A percentile compares a stretch with the other conserved stretches of the same genome.
These are phyloP conservation scores for Sporothrix sp. DNA, from an alignment of 2,329 filamentous ascomycete species.

Conservation along the genomic window DNA sequence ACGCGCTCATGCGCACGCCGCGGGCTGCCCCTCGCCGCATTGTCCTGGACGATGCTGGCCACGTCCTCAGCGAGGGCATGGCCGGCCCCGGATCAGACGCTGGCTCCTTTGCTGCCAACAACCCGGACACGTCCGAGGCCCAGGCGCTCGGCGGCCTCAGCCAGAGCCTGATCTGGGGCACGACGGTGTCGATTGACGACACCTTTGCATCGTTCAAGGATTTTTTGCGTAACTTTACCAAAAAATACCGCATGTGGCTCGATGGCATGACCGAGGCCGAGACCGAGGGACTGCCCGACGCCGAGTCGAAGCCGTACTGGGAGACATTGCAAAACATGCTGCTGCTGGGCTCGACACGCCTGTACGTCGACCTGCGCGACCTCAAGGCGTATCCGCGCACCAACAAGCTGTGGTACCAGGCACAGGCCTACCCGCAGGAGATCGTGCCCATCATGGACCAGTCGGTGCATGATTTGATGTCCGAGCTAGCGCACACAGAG, in stretches of 20 bases:
- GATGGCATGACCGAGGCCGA: constrained; percentile 76
- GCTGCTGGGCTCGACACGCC: constrained; percentile 67
- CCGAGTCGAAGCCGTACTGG: constrained; percentile 72
- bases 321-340: constrained; percentile 86
- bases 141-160: constrained; percentile 75
- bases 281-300: constrained; percentile 57
- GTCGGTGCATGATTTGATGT: constrained; percentile 83
- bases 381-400: constrained; percentile 89
- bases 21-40: constrained; percentile 45
- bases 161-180: constrained; percentile 87
- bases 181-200: constrained; percentile 88
- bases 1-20: constrained; percentile 51
- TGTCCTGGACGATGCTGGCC: constrained; percentile 45
- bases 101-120: constrained; percentile 49
- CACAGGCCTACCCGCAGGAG: constrained; percentile 90
- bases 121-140: constrained; percentile 86
- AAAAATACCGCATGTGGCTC: constrained; percentile 86
- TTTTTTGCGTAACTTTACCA: constrained; percentile 83
- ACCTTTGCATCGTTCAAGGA: constrained; percentile 82
- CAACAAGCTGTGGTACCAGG: constrained; percentile 87
- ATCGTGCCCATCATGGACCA: constrained; percentile 96
- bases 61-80: constrained; percentile 44
- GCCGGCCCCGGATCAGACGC: constrained; percentile 43
- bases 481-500: constrained; percentile 75
- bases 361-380: constrained; percentile 84